Evolutionary conservation across 371 early-diverging fungal species (phyloP), one percentile per base, ranked within the genome.

Genomic region (Chytridium lagenaria): DNA sequence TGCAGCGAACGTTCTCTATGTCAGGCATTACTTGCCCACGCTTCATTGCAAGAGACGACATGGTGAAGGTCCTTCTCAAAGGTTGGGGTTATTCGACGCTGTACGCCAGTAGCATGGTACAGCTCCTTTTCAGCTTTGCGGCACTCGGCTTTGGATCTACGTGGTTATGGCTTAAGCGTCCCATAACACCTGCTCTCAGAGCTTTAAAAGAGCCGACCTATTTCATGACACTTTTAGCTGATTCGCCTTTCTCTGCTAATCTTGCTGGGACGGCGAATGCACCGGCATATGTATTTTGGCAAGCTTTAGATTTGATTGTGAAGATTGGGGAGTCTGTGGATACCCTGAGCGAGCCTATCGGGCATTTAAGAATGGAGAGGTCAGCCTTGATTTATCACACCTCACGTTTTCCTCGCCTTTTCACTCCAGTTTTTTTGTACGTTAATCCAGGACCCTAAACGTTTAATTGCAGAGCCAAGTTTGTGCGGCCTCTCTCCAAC

Each of bases 1-100:
- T 74, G 3, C 77, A 77, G 67, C 44, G 77, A 7, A 77, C 80
- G 22, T 74, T 71, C 67, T 28, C 65, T 23, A 50, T 65, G 22
- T 15, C 39, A 0, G 79, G 79, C n/a, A 36, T 50, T 2, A n/a
- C 28, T 1, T 79, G 79, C 44, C 44, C 49, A 0, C 72, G 76
- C 33, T 16, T 40, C 33, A 33, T 76, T 39, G 39, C 50, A 5
- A n/a, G 66, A 19, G 28, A 26, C 0, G 69, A 66, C 61, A 36
- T n/a, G 26, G 57, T 55, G 0, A 52, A 19, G 30, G 67, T 75
- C 1, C 2, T 0, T 2, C 28, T 75, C 38, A 64, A n/a, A 33
- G 28, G 5, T 10, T 63, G 50, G 34, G 71, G 75, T 15, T 34
- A 23, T 5, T 22, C 40, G 3, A 38, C 71, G 7, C 12, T 69